Conservation (phyloP, 352 stramenopile genomes). For the Globisporangium yorkense region DNA sequence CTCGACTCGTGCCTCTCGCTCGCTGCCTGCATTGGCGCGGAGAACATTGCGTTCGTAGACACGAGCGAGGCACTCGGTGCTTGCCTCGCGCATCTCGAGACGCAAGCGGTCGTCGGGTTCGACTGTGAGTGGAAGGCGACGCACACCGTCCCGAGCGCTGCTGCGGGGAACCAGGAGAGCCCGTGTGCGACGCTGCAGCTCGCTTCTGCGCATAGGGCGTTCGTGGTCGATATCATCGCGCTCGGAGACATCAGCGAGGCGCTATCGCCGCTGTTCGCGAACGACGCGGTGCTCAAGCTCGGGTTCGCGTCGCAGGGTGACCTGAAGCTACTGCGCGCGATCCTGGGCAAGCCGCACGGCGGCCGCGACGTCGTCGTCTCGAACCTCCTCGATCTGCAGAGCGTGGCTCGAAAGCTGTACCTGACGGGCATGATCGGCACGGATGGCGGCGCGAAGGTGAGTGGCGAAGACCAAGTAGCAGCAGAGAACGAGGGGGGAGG, state of each 20-base stretch:
- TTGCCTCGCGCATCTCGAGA: conserved; percentile 39
- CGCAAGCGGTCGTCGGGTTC: conserved; percentile 49
- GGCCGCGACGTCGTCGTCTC: conserved; percentile 31
- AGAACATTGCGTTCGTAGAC: conserved; percentile 57
- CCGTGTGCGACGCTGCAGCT: conserved; percentile 65
- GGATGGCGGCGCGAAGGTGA: not conserved
- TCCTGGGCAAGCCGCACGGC: conserved; percentile 21
- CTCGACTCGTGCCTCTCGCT: conserved; percentile 46
- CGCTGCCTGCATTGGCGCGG: conserved; percentile 26
- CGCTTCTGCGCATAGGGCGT: conserved; percentile 46
- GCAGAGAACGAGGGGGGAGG: not conserved
- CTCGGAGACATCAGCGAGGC: conserved; percentile 25
- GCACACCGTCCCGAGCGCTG: conserved; percentile 16
- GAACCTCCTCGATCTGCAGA: conserved; percentile 53
- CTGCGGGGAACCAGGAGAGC: conserved; percentile 9
- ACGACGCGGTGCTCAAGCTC: conserved; percentile 52
- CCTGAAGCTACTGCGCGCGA: conserved; percentile 42
- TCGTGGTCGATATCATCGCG: conserved; percentile 60
- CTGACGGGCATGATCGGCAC: not conserved
- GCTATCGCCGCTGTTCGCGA: conserved; percentile 37
- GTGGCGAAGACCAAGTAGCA: not conserved
- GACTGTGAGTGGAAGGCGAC: conserved; percentile 75
- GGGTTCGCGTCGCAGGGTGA: conserved; percentile 69
- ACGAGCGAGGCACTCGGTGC: conserved; percentile 23
- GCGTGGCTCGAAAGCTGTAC: conserved; percentile 32